Evolutionary conservation across 1,284 basidiomycete genomes (phyloP).

Genomic region (Xerocomus minutiporus): DNA sequence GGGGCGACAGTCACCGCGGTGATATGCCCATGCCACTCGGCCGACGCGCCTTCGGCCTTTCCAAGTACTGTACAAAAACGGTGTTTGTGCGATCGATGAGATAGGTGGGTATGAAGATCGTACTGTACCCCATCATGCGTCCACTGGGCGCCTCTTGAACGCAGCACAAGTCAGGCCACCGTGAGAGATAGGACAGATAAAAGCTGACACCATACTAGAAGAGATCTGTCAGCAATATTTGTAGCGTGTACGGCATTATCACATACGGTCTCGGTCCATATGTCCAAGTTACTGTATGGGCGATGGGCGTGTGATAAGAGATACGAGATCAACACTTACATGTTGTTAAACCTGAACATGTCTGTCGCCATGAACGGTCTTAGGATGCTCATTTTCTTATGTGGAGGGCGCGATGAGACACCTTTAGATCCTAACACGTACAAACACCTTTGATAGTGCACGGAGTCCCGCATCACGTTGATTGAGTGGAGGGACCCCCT

Average conservation of each 20-base stretch:
- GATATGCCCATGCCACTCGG: slow-evolving; percentile 86
- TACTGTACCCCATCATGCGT: slow-evolving; percentile 83
- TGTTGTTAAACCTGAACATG: slow-evolving; percentile 88
- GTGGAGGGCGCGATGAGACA: neutral
- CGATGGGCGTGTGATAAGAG: neutral
- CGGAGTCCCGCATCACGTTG: slow-evolving; percentile 22
- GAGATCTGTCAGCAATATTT: slow-evolving; percentile 4
- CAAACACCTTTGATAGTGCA: slow-evolving; percentile 27
- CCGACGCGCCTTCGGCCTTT: slow-evolving; percentile 71
- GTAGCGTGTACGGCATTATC: neutral
- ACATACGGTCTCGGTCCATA: slow-evolving; percentile 89
- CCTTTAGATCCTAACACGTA: slow-evolving; percentile 29
- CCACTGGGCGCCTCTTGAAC: slow-evolving; percentile 75
- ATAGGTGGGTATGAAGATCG: slow-evolving; percentile 24
- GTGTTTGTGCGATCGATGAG: slow-evolving; percentile 9
- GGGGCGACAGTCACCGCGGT: slow-evolving; percentile 90
- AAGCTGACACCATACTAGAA: slow-evolving; percentile 78
- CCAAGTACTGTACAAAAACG: slow-evolving; percentile 60
- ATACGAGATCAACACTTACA: slow-evolving; percentile 42
- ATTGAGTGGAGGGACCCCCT: slow-evolving; percentile 24
- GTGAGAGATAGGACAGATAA: slow-evolving; percentile 80
- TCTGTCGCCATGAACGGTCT: slow-evolving; percentile 83
- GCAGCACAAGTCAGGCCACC: slow-evolving; percentile 88
- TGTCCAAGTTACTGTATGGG: slow-evolving; percentile 72
- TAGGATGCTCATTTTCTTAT: slow-evolving; percentile 66